phyloP scores from a whole-genome alignment of 2,329 filamentous ascomycete species.

The Nemania diffusa region DNA sequence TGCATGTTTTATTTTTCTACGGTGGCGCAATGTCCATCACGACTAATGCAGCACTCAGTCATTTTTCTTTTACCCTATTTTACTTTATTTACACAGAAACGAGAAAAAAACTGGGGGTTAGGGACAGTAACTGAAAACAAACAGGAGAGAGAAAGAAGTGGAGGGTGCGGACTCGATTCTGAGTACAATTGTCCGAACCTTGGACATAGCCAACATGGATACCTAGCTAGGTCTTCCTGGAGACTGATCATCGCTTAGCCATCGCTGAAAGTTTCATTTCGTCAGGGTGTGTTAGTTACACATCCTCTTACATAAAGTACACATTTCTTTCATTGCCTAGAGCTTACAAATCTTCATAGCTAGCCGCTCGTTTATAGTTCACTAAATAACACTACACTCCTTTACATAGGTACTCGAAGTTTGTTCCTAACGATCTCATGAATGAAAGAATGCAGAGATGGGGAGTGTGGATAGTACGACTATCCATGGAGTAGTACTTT shows the following conservation, averaged over 20 bases:
- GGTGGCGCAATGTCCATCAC: neutral
- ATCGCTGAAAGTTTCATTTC: slow-evolving; percentile 8
- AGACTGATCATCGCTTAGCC: neutral
- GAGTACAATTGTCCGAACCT: neutral
- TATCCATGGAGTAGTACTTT: neutral
- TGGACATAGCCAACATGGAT: too few relatives aligned
- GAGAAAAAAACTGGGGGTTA: neutral
- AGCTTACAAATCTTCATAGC: neutral
- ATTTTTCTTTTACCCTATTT: neutral
- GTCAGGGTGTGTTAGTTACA: neutral
- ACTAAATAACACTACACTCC: slow-evolving; percentile 20
- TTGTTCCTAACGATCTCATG: neutral
- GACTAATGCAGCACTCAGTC: neutral
- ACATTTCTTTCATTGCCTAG: slow-evolving; percentile 1
- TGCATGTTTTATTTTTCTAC: neutral
- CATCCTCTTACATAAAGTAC: neutral
- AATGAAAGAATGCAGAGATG: neutral
- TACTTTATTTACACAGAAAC: neutral
- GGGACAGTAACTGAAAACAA: too few relatives aligned
- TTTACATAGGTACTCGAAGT: neutral
- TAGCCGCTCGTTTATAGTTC: slow-evolving; percentile 25
- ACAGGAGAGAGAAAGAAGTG: neutral
- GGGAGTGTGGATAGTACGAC: neutral
- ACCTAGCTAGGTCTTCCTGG: neutral
- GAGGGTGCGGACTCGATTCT: neutral